Conservation (phyloP, 805 yeast genomes). For the Zygoascus bituminiphila region DNA sequence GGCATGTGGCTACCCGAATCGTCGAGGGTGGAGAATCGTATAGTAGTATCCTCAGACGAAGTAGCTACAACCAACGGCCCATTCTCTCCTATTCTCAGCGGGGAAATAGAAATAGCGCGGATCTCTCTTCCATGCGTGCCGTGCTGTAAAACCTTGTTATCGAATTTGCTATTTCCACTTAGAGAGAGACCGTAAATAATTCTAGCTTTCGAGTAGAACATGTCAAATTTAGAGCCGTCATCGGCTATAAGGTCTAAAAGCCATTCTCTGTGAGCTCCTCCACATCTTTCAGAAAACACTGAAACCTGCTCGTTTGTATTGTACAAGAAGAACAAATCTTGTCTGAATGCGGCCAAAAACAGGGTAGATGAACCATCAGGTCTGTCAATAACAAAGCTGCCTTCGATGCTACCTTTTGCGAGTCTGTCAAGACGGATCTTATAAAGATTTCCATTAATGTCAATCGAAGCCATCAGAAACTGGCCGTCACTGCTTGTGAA, state of each 20-base stretch:
- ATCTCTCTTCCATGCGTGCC: conserved; percentile 94
- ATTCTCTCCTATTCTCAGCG: conserved; percentile 20
- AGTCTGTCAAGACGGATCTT: conserved; percentile 42
- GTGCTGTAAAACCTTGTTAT: conserved; percentile 30
- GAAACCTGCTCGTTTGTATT: conserved; percentile 73
- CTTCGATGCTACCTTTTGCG: conserved; percentile 75
- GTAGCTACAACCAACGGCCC: conserved; percentile 42
- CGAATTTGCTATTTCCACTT: conserved; percentile 21
- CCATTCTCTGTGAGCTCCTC: conserved; percentile 91
- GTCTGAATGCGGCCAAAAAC: conserved; percentile 72
- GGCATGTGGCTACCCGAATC: conserved; percentile 31
- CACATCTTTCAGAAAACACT: conserved; percentile 63
- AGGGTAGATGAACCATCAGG: conserved; percentile 11
- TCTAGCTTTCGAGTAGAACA: conserved; percentile 55
- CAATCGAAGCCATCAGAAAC: conserved; percentile 13
- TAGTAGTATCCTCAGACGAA: conserved; percentile 84
- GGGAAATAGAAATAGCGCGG: conserved; percentile 57
- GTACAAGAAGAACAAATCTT: conserved; percentile 69
- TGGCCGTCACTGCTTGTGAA: conserved; percentile 23
- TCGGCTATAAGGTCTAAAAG: conserved; percentile 30
- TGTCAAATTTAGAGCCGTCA: conserved; percentile 31
- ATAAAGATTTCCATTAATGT: neutral
- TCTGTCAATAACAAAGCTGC: conserved; percentile 35
- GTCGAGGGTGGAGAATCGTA: conserved; percentile 43
- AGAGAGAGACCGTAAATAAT: conserved; percentile 32